Conservation (phyloP, 257 asterid species). For the Galeopsis tetrahit region DNA sequence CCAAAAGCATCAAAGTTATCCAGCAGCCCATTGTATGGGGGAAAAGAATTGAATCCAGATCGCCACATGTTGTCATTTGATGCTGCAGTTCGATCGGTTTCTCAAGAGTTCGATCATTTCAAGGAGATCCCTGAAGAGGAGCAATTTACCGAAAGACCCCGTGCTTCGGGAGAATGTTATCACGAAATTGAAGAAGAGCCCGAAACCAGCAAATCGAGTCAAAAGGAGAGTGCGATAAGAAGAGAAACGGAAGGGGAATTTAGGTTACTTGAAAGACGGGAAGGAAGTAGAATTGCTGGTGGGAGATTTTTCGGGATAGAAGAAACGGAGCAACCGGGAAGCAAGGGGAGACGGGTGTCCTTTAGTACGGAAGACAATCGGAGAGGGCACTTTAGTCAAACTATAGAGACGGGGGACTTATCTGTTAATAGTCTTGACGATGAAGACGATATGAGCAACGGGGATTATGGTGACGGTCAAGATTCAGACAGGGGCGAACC, state of each 20-base stretch:
- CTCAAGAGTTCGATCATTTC: conserved; percentile 79
- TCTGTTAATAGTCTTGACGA: conserved; percentile 67
- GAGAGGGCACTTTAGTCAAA: conserved; percentile 52
- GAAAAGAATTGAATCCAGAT: conserved; percentile 58
- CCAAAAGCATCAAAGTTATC: conserved; percentile 67
- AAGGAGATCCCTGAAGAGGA: conserved; percentile 68
- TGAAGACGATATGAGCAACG: conserved; percentile 76
- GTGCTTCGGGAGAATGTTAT: conserved; percentile 39
- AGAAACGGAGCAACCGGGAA: conserved; percentile 79
- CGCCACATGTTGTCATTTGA: conserved; percentile 73
- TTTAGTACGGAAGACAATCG: conserved; percentile 77
- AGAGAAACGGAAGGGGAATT: conserved; percentile 98
- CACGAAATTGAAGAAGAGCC: conserved; percentile 79
- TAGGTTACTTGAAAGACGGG: conserved; percentile 88
- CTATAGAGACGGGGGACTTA: conserved; percentile 65
- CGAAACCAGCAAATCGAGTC: conserved; percentile 43
- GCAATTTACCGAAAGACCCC: conserved; percentile 42
- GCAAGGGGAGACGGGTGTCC: conserved; percentile 82
- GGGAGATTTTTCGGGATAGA: conserved; percentile 90
- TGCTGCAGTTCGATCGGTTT: conserved; percentile 85
- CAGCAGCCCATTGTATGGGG: conserved; percentile 69
- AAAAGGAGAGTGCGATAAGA: conserved; percentile 89
- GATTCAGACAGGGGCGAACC: conserved; percentile 89
- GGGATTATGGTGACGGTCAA: conserved; percentile 68
- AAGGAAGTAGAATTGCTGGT: conserved; percentile 71